Evolutionary conservation across 768 basidiomycete species (phyloP).

Genomic region (Leucogyrophana mollusca): DNA sequence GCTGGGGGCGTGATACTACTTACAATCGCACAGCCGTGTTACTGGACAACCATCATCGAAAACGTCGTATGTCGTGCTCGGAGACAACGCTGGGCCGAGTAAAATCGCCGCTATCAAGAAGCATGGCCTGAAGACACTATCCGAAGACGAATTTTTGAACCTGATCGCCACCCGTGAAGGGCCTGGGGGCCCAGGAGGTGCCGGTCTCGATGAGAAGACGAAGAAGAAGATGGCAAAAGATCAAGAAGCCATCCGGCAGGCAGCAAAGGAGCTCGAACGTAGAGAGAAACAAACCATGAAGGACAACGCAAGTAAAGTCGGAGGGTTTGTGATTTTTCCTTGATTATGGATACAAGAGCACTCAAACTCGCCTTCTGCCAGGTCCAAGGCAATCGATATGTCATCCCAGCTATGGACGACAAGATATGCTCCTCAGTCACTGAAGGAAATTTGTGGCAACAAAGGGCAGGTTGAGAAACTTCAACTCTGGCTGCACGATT

Average conservation of each 20-base stretch:
- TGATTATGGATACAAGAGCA: background rate
- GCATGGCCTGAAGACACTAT: conserved; percentile 69
- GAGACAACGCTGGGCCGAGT: conserved; percentile 81
- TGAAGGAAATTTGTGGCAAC: conserved; percentile 96
- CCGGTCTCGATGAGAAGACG: conserved; percentile 70
- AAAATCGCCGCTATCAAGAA: conserved; percentile 89
- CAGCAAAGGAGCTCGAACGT: conserved; percentile 77
- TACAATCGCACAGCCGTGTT: conserved; percentile 58
- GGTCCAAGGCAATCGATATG: conserved; percentile 38
- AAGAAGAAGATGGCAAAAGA: conserved; percentile 82
- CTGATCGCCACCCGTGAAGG: conserved; percentile 75
- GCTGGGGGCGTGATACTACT: background rate
- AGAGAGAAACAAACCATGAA: conserved; percentile 58
- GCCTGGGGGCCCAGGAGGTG: conserved; percentile 34
- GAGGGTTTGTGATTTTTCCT: conserved; percentile 16
- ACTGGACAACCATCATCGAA: conserved; percentile 85
- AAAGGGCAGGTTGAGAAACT: conserved; percentile 90
- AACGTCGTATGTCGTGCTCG: conserved; percentile 88
- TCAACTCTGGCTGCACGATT: conserved; percentile 82
- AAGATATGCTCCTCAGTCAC: conserved; percentile 83
- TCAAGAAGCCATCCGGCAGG: conserved; percentile 66
- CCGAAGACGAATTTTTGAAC: conserved; percentile 84
- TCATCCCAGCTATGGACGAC: conserved; percentile 89
- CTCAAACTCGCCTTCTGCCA: background rate
- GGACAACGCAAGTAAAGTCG: conserved; percentile 14